Base-by-base conservation (phyloP, 805 yeast species). In the Pichia thaimueangensis region DNA sequence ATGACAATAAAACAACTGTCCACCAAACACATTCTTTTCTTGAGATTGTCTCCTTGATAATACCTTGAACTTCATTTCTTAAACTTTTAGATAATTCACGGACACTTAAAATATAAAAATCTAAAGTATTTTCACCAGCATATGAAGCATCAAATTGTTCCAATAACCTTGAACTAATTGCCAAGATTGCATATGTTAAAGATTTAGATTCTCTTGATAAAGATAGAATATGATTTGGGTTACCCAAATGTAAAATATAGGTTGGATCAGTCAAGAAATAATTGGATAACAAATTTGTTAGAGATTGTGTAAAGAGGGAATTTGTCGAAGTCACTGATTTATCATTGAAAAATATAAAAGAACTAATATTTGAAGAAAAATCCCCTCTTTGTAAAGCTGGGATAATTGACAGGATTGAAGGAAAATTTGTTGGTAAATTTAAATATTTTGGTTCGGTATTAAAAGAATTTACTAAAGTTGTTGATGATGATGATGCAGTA, bases 1-100 rank as follows among this genome's bases (percentile, higher is more conserved):
- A 67, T 51, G 70, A 62, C 7, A 71, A 54, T 25, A 70, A 47
- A 2, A 70, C 63, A 52, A 74, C 67, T 1, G 73, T 57, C 51
- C 15, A 67, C 57, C 12, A 60, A 56, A 16, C 45, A 12, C 40
- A 43, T 36, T 39, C 43, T 17, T 40, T 40, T 13, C 16, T 32
- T 17, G 24, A 19, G 20, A 21, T 13, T 8, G 17, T 21, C 13
- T 44, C 35, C 11, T 28, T 36, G 7, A 40, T 6, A 21, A 44
- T 39, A 11, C 34, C 30, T 58, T 63, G 40, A 62, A 60, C 54
- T 60, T 36, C 55, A 43, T 50, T 43, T 47, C 63, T 67, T 28
- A 68, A 60, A 4, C 62, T 55, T 17, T 69, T 63, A 6, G 67
- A 63, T 21, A 62, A 43, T 46, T 58, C 57, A 30, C 58, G 58